These are phyloP conservation scores for Diplocarpon rosae DNA, from an alignment of 2,329 filamentous ascomycete species.

Conservation along the genomic window DNA sequence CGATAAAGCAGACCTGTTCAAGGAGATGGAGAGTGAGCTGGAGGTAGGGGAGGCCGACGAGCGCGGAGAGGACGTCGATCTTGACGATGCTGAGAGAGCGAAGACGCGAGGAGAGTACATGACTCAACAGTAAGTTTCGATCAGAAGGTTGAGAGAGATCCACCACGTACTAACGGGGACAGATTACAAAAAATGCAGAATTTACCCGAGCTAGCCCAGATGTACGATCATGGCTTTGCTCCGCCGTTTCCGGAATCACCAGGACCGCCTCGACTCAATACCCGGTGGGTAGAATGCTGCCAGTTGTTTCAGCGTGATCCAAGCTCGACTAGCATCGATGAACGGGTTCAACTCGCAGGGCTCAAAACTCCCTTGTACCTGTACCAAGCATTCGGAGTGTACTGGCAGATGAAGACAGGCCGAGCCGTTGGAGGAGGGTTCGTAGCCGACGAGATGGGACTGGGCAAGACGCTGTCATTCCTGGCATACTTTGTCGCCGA, in stretches of 20 bases:
- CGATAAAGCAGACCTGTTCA: not conserved
- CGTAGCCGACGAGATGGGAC: conserved; percentile 47
- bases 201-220: conserved; percentile 6
- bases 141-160: not conserved
- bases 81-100: not conserved
- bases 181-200: conserved; percentile 13
- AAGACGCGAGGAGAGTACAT: conserved; percentile 1
- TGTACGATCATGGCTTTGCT: not conserved
- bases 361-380: conserved; percentile 15
- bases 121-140: conserved; percentile 3
- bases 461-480: conserved; percentile 42
- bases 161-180: not conserved
- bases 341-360: conserved; percentile 10
- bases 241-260: not conserved
- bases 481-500: conserved; percentile 32
- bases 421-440: conserved; percentile 48
- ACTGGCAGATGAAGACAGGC: conserved; percentile 16
- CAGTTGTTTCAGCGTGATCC: conserved; percentile 13
- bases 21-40: not conserved
- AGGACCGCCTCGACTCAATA: not conserved
- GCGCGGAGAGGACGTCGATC: not conserved
- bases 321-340: conserved; percentile 1
- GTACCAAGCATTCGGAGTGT: conserved; percentile 17
- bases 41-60: not conserved
- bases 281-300: conserved; percentile 14